Base-by-base conservation (phyloP, 306 rosid genomes). In the Lotus japonicus region DNA sequence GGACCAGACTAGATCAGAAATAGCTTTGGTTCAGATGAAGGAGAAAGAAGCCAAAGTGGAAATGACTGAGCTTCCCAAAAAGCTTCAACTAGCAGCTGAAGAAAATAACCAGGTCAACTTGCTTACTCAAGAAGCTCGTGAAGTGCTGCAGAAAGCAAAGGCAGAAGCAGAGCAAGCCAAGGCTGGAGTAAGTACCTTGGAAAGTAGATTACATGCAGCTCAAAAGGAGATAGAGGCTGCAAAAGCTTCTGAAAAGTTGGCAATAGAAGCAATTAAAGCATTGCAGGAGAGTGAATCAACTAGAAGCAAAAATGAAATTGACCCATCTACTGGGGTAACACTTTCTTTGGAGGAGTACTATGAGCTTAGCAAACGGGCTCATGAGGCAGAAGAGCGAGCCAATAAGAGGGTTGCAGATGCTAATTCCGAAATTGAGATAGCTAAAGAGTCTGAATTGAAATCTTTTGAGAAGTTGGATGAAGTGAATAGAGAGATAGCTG, bases 191-290 rank as follows among this genome's bases (percentile, higher is more conserved):
- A 83, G 92, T 71, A 95, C 97, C 5, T 66, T 85, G 83, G 87
- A 87, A 79, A 90, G 96, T 80, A 84, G 97, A 81, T 80, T 91
- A 70, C 86, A 83, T 19, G 99, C 99, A 19, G 84, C 97, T 64
- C 89, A 74, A 59, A 95, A 95, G 80, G 99, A 91, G 83, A 91
- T 88, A 70, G 99, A 95, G 67, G 99, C 99, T 48, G 91, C 97
- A 11, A 91, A 63, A 83, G 97, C 99, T 73, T 90, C 97, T 23
- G 99, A 95, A 74, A 85, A 66, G 73, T 73, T 91, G 77, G 99
- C 97, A 1, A 69, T 91, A 54, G 91, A 90, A 46, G 99, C 99
- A 68, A 91, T 95, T 71, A 95, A 95, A 82, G 99, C 99, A 51
- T 80, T 95, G 78, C 82, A 84, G 71, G 99, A 91, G 81, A 95